Base-by-base conservation (phyloP, 352 stramenopile genomes). In the Phytophthora syringae region DNA sequence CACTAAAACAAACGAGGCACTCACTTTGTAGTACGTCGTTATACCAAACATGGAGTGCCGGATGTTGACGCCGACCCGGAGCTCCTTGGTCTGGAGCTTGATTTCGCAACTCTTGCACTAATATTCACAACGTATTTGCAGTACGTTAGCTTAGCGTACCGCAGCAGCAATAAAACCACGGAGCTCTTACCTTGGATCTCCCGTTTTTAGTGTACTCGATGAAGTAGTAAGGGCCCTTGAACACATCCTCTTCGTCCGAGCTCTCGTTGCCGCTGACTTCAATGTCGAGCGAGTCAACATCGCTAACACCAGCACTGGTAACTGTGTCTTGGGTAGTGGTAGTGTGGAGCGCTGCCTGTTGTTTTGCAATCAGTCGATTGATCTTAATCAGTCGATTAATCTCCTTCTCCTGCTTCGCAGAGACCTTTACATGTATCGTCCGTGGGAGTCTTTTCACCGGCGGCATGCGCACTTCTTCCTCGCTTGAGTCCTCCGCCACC, bases 71-170 rank as follows among this genome's bases (percentile, higher is more conserved):
- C 80, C 80, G 4, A 95, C 65, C 20, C 83, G 82, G 18, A 95
- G 27, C 0, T 56, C 34, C 18, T 69, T 79, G 10, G 64, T 70
- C 13, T 47, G 28, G 5, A 95, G 47, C 52, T 89, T 91, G 28
- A 82, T 27, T 28, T 95, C 87, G 43, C 87, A 95, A 36, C 70
- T 84, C 50, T 94, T 94, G 55, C 87, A 95, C 85, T 93, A n/a
- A 40, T 13, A 44, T 66, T 24, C 24, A 53, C 5, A 64, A 36
- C 42, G 56, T 15, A 44, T 32, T 47, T 15, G 37, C 16, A 30
- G 34, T 16, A 42, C 2, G 48, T 68, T 53, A 56, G 56, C 44
- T 21, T 11, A 30, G 16, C 13, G 11, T 27, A 20, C 2, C 24
- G 32, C 7, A 24, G 7, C 18, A 32, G 12, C 21, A 30, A 15